Evolutionary conservation across 2,329 filamentous ascomycete species (phyloP).

Genomic region (Cytospora schulzeri): DNA sequence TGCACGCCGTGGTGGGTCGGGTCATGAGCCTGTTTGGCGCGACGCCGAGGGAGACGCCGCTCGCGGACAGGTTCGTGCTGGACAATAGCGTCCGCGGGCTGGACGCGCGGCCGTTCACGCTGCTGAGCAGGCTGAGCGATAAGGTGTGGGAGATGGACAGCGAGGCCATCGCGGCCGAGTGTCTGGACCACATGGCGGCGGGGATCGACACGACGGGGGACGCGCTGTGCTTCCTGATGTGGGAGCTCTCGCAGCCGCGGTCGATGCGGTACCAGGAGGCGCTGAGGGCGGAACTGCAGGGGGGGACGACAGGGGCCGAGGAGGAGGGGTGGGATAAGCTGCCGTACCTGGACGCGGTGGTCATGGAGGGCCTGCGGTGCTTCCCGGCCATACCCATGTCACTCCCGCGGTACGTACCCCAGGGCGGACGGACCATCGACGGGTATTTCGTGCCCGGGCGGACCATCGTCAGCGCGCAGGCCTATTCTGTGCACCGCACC

Average conservation of each 20-base stretch:
- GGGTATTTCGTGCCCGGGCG: slow-evolving; percentile 55
- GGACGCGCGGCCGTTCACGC: slow-evolving; percentile 56
- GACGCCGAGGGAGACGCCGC: slow-evolving; percentile 58
- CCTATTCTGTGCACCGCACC: slow-evolving; percentile 61
- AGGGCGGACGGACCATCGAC: slow-evolving; percentile 56
- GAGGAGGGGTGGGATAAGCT: slow-evolving; percentile 49
- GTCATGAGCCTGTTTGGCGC: slow-evolving; percentile 49
- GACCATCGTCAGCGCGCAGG: slow-evolving; percentile 63
- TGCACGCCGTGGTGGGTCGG: slow-evolving; percentile 51
- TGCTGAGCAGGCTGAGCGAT: slow-evolving; percentile 60
- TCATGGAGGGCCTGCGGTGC: slow-evolving; percentile 63
- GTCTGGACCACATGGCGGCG: slow-evolving; percentile 71
- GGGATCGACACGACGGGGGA: slow-evolving; percentile 75
- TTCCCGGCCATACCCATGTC: slow-evolving; percentile 69
- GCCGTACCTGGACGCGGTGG: slow-evolving; percentile 63
- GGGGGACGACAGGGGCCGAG: no score
- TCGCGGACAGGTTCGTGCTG: slow-evolving; percentile 62
- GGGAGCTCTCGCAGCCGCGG: slow-evolving; percentile 65
- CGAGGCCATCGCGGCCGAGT: slow-evolving; percentile 65
- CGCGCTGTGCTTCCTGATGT: slow-evolving; percentile 70
- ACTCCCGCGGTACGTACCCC: slow-evolving; percentile 61
- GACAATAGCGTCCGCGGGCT: slow-evolving; percentile 47
- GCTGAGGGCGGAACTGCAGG: slow-evolving; percentile 54
- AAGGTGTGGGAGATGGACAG: slow-evolving; percentile 51
- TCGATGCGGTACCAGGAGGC: slow-evolving; percentile 53